Conservation (phyloP, 2,329 filamentous ascomycete genomes). For the Phialemonium atrogriseum region DNA sequence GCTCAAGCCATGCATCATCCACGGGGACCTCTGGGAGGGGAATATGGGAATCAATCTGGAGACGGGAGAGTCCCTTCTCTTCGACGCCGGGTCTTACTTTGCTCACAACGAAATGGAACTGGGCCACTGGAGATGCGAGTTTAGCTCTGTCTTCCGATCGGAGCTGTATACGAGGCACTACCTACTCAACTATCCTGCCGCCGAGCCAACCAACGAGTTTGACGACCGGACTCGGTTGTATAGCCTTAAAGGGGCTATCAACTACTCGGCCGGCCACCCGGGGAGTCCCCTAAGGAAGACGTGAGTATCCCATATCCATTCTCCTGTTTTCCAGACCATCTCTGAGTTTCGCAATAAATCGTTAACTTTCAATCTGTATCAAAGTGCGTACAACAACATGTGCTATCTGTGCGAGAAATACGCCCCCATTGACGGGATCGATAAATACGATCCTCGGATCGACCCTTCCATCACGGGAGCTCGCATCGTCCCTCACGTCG, state of each 20-base stretch:
- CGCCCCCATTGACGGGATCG: constrained; percentile 9
- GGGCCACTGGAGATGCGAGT: constrained; percentile 1
- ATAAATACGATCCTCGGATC: constrained; percentile 8
- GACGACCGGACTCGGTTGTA: constrained; percentile 13
- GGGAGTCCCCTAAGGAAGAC: constrained; percentile 4
- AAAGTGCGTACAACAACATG: constrained; percentile 12
- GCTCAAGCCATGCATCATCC: not conserved
- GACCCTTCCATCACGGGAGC: constrained; percentile 7
- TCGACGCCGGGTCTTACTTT: not conserved
- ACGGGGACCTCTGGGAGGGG: not conserved
- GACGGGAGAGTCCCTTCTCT: not conserved
- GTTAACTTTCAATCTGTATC: too few relatives aligned
- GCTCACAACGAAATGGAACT: constrained; percentile 1
- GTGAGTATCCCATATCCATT: constrained; percentile 3
- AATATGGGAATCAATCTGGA: not conserved
- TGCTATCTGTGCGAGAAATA: constrained; percentile 12
- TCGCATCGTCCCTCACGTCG: not conserved
- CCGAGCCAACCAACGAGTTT: constrained; percentile 9
- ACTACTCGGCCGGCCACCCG: constrained; percentile 9
- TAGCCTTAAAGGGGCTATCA: constrained; percentile 7
- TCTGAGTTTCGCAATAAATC: too few relatives aligned
- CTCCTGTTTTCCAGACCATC: too few relatives aligned
- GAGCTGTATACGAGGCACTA: constrained; percentile 4
- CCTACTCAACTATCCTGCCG: constrained; percentile 4
- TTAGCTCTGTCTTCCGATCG: not conserved